Evolutionary conservation across 495 filamentous ascomycete genomes (phyloP).

Genomic region (Neurospora sp.): DNA sequence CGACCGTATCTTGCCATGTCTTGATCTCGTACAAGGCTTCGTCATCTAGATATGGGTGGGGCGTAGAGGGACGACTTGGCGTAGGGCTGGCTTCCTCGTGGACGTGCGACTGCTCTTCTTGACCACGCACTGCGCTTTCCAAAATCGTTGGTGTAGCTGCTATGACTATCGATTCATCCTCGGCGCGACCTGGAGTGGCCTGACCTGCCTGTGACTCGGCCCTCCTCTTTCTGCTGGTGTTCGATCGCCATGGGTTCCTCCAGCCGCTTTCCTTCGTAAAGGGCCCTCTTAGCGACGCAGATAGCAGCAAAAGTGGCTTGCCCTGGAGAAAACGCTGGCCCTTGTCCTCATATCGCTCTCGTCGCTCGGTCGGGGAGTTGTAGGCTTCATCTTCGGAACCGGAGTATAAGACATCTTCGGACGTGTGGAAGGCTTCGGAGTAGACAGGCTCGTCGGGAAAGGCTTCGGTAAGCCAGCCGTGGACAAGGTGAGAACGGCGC

Average conservation of each 20-base stretch:
- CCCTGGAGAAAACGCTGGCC: constrained; percentile 52
- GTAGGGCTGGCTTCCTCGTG: not conserved
- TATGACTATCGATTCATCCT: constrained; percentile 3
- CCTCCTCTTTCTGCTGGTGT: not conserved
- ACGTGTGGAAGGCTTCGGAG: constrained; percentile 28
- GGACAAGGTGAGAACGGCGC: not conserved
- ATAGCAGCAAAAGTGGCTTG: constrained; percentile 47
- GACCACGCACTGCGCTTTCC: not conserved
- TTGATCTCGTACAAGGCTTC: constrained; percentile 4
- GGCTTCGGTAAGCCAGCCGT: constrained; percentile 11
- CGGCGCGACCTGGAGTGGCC: not conserved
- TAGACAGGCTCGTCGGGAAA: constrained; percentile 30
- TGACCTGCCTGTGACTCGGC: not conserved
- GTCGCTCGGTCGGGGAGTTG: constrained; percentile 37
- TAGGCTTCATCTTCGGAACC: constrained; percentile 54
- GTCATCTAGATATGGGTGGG: constrained; percentile 5
- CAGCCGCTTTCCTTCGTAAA: constrained; percentile 47
- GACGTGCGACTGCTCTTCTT: not conserved
- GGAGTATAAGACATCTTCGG: constrained; percentile 32
- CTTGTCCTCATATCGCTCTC: constrained; percentile 46
- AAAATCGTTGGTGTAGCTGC: not conserved
- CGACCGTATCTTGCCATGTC: constrained; percentile 5
- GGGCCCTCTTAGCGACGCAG: constrained; percentile 52
- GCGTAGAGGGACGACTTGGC: not conserved
- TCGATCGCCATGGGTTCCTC: constrained; percentile 52